Percentiles rank a stretch among this genome's conserved stretches.
phyloP scores from a whole-genome alignment of 2,329 filamentous ascomycete genomes.

The Periconia sp. region DNA sequence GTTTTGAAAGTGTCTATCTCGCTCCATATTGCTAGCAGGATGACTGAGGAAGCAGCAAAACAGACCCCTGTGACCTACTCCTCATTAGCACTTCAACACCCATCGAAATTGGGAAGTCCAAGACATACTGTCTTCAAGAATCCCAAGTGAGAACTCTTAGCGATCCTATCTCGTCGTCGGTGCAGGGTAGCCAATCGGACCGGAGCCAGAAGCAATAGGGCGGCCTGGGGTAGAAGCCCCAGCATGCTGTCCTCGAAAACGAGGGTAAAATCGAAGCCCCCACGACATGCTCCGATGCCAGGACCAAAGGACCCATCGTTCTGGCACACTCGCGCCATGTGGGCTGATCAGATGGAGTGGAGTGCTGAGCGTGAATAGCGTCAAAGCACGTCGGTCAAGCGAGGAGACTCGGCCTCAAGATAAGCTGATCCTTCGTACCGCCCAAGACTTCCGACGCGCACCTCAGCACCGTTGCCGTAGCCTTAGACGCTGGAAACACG shows the following conservation, averaged over 20 bases:
- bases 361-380: neutral
- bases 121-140: slow-evolving; percentile 22
- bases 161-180: slow-evolving; percentile 20
- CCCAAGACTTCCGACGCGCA: too few relatives aligned
- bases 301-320: slow-evolving; percentile 30
- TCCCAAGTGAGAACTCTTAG: slow-evolving; percentile 23
- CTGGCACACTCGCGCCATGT: slow-evolving; percentile 20
- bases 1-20: slow-evolving; percentile 23
- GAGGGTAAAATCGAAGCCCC: slow-evolving; percentile 36
- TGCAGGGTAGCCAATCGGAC: slow-evolving; percentile 31
- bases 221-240: slow-evolving; percentile 28
- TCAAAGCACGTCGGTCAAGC: neutral
- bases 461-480: neutral
- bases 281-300: slow-evolving; percentile 24
- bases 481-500: too few relatives aligned
- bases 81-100: neutral
- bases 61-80: slow-evolving; percentile 14
- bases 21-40: slow-evolving; percentile 27
- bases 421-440: slow-evolving; percentile 13
- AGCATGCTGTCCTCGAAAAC: slow-evolving; percentile 35
- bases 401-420: slow-evolving; percentile 13
- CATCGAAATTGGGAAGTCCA: neutral
- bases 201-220: slow-evolving; percentile 30
- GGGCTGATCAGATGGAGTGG: slow-evolving; percentile 8
- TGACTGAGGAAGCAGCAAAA: slow-evolving; percentile 28